Conservation (phyloP, 2,329 filamentous ascomycete genomes). For the Diaporthe capsici region DNA sequence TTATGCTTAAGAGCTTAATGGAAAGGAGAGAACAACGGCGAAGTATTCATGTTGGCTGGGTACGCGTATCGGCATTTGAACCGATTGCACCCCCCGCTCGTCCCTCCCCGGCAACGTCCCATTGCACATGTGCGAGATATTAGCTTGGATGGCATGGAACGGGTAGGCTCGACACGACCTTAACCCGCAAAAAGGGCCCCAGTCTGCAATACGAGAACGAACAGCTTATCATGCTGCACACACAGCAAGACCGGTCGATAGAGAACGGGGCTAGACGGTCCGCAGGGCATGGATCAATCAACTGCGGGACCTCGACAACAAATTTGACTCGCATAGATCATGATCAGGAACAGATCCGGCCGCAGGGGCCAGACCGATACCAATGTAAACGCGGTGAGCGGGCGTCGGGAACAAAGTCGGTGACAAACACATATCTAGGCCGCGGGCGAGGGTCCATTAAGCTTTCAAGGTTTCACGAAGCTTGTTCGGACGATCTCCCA, state of each 20-base stretch:
- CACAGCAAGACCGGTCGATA: background rate
- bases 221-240: background rate
- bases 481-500: slow-evolving; percentile 31
- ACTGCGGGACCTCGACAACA: background rate
- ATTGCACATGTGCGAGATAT: slow-evolving; percentile 21
- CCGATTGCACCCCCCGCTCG: slow-evolving; percentile 8
- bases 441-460: background rate
- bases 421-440: background rate
- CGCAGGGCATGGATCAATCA: background rate
- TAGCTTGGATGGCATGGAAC: slow-evolving; percentile 17
- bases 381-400: background rate
- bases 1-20: background rate
- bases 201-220: background rate
- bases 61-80: slow-evolving; percentile 17
- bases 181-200: background rate
- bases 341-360: background rate
- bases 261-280: background rate
- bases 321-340: slow-evolving; percentile 4
- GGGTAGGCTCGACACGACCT: slow-evolving; percentile 10
- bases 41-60: background rate
- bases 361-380: background rate
- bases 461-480: slow-evolving; percentile 24
- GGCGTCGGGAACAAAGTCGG: background rate
- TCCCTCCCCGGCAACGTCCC: slow-evolving; percentile 2
- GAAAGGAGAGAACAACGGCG: background rate